Evolutionary conservation across 352 stramenopile species (phyloP), one percentile per base, ranked within the genome.

Genomic region (Peronospora destructor): DNA sequence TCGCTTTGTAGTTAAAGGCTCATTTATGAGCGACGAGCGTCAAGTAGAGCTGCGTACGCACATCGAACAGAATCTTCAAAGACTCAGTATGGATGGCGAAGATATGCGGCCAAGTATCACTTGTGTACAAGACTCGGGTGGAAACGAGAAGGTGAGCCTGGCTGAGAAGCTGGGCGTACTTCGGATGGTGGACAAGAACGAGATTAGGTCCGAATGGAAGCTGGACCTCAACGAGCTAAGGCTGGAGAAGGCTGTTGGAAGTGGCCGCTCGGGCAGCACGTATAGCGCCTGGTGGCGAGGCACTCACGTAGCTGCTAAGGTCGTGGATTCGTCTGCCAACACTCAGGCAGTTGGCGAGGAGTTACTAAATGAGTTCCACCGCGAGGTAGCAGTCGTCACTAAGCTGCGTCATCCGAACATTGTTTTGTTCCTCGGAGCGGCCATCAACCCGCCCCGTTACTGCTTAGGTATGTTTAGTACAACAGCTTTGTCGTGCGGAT

Each of bases 341-440:
- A 85, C 74, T 13, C 64, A 79, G 3, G 57, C 59, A 5, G 32
- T 92, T 9, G 82, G 77, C 17, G 75, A 89, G 51, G 82, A 91
- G 29, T 37, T 92, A n/a, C 60, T 91, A 35, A 88, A 87, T 45
- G 82, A 92, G 45, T 92, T 92, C 40, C 71, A 92, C 49, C 82
- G 82, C 7, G 82, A 92, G 52, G 80, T 92, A 19, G 78, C 82
- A 6, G 77, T 92, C 28, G 82, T 91, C 29, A 91, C 76, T 63
- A 90, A 87, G 45, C 59, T 93, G 44, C 82, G 82, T 14, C 82
- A 93, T 47, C 79, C 82, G 6, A 93, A 93, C 51, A 89, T 93
- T 45, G 79, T 93, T 19, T 59, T 93, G 44, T 93, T 93, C 55
- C 71, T 93, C 10, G 82, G 82, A 16, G 82, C 79, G 12, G 79